Evolutionary conservation across 305 asterid species (phyloP), one percentile per base, ranked within the genome.

Genomic region (Lippia alba): DNA sequence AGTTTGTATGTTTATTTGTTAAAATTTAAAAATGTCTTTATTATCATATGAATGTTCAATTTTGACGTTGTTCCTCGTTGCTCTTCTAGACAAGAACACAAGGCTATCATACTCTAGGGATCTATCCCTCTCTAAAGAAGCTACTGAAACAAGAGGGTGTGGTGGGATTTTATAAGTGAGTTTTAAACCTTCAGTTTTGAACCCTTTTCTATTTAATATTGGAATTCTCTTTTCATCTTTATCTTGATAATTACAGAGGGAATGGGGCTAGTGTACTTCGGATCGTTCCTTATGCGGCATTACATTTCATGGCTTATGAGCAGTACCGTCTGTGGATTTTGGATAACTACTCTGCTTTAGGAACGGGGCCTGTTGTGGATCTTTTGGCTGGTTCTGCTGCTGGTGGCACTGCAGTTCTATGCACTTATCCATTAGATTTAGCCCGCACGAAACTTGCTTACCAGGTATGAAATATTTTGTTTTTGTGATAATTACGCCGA

Each of bases 201-300:
- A 6, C 51, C 58, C 17, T 76, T 68, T 59, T 68, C 30, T 45
- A 6, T 64, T 36, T 8, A 36, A 4, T 0, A 36, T 36, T 5
- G 41, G 9, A 5, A 8, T 36, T 36, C 6, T 36, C 9, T 36
- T 36, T 36, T 36, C 9, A 36, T 36, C 0, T 36, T 36, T 4
- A 4, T 46, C 9, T 20, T 53, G 18, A 59, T 72, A 72, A 48
- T 4, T 71, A 57, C 75, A 94, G 98, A 85, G 99, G 99, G 73
- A 94, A 94, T 76, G 99, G 99, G 70, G 99, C 99, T 50, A 92
- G 98, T 69, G 97, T 94, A 49, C 87, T 92, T 66, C 94, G 99
- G 46, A 94, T 94, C 69, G 90, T 92, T 53, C 99, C 99, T 3
- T 94, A 94, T 66, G 99, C 98, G 40, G 97, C 99, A 44, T 80